Evolutionary conservation across 2,329 filamentous ascomycete genomes (phyloP), one percentile per base, ranked within the genome.

Genomic region (Fusarium sp.): DNA sequence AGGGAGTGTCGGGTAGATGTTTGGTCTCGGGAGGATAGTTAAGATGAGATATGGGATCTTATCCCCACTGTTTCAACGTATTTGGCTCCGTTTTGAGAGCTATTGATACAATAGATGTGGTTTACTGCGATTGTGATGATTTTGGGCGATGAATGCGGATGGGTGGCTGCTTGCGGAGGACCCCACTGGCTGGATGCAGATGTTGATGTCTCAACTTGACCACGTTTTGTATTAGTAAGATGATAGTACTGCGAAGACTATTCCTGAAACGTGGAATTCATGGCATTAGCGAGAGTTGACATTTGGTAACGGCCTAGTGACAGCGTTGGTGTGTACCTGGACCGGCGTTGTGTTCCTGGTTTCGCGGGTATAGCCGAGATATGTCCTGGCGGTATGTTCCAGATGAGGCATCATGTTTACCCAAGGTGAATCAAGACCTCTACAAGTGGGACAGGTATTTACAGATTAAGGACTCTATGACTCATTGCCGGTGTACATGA

Each of bases 171-270:
- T 65, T 65, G 29, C 62, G 61, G 62, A 20, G 13, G 18, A 23
- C 10, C 37, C 62, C 31, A 54, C 62, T 43, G 47, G 20, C 54
- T 66, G 46, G 61, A 54, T 65, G 62, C 62, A 60, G 61, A 9
- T 29, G 8, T 33, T 18, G 12, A 21, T 29, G 41, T 55, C 20
- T 46, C 39, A 31, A 4, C 20, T 37, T 31, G 3, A 39, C 33
- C 33, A 44, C 13, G 26, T 23, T 23, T 33, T 18, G 13, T 20
- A n/a, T 15, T 21, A 28, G 6, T n/a, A 15, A 20, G 16, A 29
- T 11, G 8, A 10, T 16, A 8, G 20, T 8, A 26, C 6, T 4
- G 4, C 1, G 6, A 4, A n/a, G 2, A 10, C 20, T 41, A 28
- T 38, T 29, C 28, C 16, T 18, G 6, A 41, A 20, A 9, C 33